Evolutionary conservation across 2,329 filamentous ascomycete genomes (phyloP).

Genomic region (Capronia americana): DNA sequence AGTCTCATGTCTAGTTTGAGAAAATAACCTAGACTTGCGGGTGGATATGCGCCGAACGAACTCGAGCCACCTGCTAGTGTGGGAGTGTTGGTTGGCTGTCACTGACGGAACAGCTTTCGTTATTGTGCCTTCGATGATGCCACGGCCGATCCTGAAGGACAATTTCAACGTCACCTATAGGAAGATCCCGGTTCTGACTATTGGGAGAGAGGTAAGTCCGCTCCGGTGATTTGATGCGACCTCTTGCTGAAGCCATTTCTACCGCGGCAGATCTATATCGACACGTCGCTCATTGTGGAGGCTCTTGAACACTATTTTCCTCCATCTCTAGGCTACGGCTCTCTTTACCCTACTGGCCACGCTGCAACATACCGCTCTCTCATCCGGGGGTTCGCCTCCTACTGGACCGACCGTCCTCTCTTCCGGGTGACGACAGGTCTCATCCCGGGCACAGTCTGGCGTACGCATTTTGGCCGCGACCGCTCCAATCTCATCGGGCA

Average conservation of each 20-base stretch:
- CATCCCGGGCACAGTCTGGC: conserved; percentile 37
- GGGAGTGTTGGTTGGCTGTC: neutral
- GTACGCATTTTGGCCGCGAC: conserved; percentile 34
- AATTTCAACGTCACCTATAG: conserved; percentile 70
- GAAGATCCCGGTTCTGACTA: conserved; percentile 70
- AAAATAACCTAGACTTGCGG: neutral
- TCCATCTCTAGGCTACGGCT: conserved; percentile 23
- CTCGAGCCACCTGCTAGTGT: neutral
- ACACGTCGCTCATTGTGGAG: conserved; percentile 37
- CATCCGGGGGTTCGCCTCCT: conserved; percentile 29
- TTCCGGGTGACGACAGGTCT: conserved; percentile 37
- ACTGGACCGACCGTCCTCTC: conserved; percentile 36
- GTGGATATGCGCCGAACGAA: neutral
- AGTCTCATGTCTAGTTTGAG: neutral
- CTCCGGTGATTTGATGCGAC: neutral
- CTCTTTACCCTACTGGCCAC: conserved; percentile 25
- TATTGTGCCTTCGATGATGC: conserved; percentile 62
- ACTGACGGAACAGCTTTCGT: conserved; percentile 27
- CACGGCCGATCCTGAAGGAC: conserved; percentile 66
- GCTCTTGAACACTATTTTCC: conserved; percentile 32
- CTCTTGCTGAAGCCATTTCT: neutral
- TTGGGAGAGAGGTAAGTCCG: conserved; percentile 60
- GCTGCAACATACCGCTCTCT: conserved; percentile 19
- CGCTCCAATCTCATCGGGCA: conserved; percentile 37
- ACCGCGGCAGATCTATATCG: conserved; percentile 33